Conservation (phyloP, 257 asterid genomes). For the Nyctanthes arbortristis region DNA sequence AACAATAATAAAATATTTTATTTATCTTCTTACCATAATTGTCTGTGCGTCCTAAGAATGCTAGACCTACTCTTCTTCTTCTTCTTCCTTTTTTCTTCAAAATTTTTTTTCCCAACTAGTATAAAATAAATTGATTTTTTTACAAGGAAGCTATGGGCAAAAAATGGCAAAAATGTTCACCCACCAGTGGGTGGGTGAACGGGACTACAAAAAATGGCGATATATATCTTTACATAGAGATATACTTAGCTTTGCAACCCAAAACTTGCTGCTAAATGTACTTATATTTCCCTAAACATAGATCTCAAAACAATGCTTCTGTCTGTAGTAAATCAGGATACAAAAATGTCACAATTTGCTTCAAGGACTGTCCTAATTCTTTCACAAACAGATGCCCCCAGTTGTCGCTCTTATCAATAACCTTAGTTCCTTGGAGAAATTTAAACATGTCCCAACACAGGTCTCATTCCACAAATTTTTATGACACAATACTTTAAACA, state of each 20-base stretch:
- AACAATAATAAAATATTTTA: constrained; percentile 8
- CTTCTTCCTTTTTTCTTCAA: no score
- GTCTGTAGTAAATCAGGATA: constrained; percentile 63
- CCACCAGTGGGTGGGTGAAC: no score
- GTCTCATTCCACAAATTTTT: constrained; percentile 90
- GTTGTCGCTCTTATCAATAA: constrained; percentile 75
- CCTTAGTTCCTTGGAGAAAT: constrained; percentile 69
- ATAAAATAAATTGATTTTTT: no score
- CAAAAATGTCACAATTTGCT: constrained; percentile 67
- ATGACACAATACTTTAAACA: constrained; percentile 84
- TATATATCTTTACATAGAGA: no score
- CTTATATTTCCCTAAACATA: constrained; percentile 10
- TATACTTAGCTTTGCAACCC: background rate
- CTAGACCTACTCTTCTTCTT: no score
- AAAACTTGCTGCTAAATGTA: background rate
- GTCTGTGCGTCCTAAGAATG: no score
- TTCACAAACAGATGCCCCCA: constrained; percentile 58
- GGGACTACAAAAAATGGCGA: no score
- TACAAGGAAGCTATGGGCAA: no score
- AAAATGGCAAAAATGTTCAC: no score
- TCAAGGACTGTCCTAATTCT: constrained; percentile 61
- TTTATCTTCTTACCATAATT: background rate
- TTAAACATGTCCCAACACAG: constrained; percentile 78
- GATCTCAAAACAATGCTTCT: constrained; percentile 49
- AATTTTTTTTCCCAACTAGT: no score